Evolutionary conservation across 805 yeast species (phyloP), one percentile per base, ranked within the genome.

Genomic region (Spathaspora girioi): DNA sequence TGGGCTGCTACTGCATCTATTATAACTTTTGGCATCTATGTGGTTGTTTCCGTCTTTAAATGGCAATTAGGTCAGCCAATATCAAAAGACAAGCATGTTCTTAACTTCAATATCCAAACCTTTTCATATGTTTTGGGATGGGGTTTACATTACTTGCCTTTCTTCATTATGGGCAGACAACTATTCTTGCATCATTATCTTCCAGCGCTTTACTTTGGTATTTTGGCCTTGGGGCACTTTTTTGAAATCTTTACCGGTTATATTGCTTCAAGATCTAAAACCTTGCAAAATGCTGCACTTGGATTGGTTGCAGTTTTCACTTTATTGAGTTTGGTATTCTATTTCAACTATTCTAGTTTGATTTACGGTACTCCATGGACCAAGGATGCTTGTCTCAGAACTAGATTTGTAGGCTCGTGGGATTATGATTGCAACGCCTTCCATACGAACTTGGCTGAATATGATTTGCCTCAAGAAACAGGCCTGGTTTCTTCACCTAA

Each of bases 151-250:
- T 86, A 80, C 64, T 64, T 77, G 50, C 96, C 96, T 58, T 87
- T 89, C 49, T 85, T 81, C 70, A 73, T 92, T 52, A 92, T 92
- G 98, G 91, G 84, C 20, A 84, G 98, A 72, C 97, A 92, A 72
- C 70, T 92, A 70, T 92, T 93, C 75, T 75, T 92, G 65, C 98
- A 92, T 69, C 98, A 92, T 69, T 93, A 93, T 68, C 72, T 94
- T 58, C 97, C 97, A 51, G 89, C 98, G 1, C 80, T 89, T 49
- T 94, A 90, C 73, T 94, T 94, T 69, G 94, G 90, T 45, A 76
- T 89, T 49, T 75, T 89, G 56, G 89, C 86, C 2, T 72, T 89
- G 48, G 88, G 87, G n/a, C 92, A 87, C 55, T 72, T 78, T 50
- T 69, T 84, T 46, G 88, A 85, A 56, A 68, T 82, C 50, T 56